Conservation (phyloP, 345 rosid genomes). For the Limnanthes douglasii region DNA sequence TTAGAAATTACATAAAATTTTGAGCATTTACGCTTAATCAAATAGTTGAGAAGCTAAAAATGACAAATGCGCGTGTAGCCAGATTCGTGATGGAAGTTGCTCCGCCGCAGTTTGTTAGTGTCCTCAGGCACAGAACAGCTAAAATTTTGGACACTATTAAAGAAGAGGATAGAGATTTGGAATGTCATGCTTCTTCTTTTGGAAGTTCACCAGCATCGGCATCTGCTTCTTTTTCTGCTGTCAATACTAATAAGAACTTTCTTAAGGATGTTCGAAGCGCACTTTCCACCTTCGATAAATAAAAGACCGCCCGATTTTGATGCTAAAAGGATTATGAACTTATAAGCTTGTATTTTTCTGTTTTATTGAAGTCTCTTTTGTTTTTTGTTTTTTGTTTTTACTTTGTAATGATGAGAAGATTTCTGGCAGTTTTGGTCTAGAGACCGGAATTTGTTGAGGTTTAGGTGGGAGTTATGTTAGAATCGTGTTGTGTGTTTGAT, state of each 20-base stretch:
- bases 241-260: constrained; percentile 15
- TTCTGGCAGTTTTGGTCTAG: too few species aligned
- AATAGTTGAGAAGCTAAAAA: constrained; percentile 7
- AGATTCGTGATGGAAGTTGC: constrained; percentile 73
- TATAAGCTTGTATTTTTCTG: too few species aligned
- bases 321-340: too few species aligned
- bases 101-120: constrained; percentile 62
- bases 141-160: constrained; percentile 62
- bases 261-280: constrained; percentile 16
- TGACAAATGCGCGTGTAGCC: constrained; percentile 51
- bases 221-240: constrained; percentile 6
- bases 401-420: too few species aligned
- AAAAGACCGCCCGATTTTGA: too few species aligned
- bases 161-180: constrained; percentile 65
- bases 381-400: too few species aligned
- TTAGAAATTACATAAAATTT: too few species aligned
- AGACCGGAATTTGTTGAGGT: too few species aligned
- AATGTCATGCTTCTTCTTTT: constrained; percentile 6
- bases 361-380: too few species aligned
- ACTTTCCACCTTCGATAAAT: constrained; percentile 16
- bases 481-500: too few species aligned
- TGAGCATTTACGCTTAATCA: too few species aligned
- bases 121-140: constrained; percentile 48
- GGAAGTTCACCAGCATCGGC: constrained; percentile 6
- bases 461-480: too few species aligned